Evolutionary conservation across 202 grass and related monocot genomes (phyloP).

Genomic region (Miscanthus sacchariflorus): DNA sequence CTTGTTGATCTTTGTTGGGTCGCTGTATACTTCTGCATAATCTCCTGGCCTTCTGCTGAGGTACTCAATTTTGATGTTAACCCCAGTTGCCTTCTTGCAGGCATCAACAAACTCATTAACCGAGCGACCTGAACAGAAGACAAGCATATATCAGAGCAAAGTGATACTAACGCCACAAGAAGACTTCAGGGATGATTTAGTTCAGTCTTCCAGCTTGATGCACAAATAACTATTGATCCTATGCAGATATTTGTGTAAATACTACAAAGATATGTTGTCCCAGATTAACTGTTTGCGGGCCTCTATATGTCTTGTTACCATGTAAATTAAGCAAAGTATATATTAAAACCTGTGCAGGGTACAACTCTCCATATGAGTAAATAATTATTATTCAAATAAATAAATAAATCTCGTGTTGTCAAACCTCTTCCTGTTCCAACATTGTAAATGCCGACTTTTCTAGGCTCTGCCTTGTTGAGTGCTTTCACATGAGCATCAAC

Average conservation of each 20-base stretch:
- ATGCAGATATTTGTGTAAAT: neutral
- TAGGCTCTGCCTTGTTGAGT: slow-evolving; percentile 80
- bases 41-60: slow-evolving; percentile 88
- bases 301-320: slow-evolving; percentile 28
- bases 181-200: slow-evolving; percentile 16
- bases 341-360: neutral
- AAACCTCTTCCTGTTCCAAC: slow-evolving; percentile 98
- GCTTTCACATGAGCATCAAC: slow-evolving; percentile 99
- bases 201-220: slow-evolving; percentile 31
- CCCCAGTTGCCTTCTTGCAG: slow-evolving; percentile 92
- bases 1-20: slow-evolving; percentile 83
- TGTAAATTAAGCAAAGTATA: slow-evolving; percentile 9
- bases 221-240: neutral
- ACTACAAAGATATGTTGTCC: slow-evolving; percentile 7
- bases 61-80: slow-evolving; percentile 82
- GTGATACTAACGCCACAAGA: neutral
- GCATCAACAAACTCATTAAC: slow-evolving; percentile 97
- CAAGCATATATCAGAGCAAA: slow-evolving; percentile 33
- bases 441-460: slow-evolving; percentile 95
- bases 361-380: slow-evolving; percentile 5
- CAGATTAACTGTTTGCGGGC: neutral
- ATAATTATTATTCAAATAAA: slow-evolving; percentile 15
- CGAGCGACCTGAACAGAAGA: slow-evolving; percentile 72
- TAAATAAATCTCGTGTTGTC: slow-evolving; percentile 27
- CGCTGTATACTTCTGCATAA: slow-evolving; percentile 92